Evolutionary conservation across 768 basidiomycete genomes (phyloP).

Genomic region (Leccinellum rugosiceps): DNA sequence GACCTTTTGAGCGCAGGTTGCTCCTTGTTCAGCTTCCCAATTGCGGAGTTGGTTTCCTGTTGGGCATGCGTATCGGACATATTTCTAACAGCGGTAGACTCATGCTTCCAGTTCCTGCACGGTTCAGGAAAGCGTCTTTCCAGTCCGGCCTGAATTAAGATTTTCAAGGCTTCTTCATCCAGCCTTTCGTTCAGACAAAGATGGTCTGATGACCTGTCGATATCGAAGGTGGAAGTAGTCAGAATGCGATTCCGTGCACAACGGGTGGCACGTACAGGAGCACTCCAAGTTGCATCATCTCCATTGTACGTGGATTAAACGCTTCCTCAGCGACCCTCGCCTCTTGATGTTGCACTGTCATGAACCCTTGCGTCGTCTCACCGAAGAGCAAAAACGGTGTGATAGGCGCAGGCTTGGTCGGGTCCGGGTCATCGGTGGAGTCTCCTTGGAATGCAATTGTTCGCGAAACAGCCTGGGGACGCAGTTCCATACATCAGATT

Average conservation of each 20-base stretch:
- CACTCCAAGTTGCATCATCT: conserved; percentile 10
- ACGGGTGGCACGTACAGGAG: conserved; percentile 18
- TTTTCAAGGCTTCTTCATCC: conserved; percentile 22
- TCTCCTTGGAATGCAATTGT: conserved; percentile 10
- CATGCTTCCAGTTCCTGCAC: conserved; percentile 25
- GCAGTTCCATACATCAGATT: background rate
- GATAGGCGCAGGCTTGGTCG: conserved; percentile 5
- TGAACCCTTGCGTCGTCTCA: conserved; percentile 40
- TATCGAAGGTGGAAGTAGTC: background rate
- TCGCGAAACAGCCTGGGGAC: conserved; percentile 9
- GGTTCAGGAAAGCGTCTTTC: conserved; percentile 20
- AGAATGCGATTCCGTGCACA: background rate
- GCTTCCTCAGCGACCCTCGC: background rate
- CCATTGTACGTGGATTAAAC: background rate
- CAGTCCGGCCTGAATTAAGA: conserved; percentile 31
- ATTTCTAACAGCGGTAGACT: background rate
- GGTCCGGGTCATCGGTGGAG: conserved; percentile 1
- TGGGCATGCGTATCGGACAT: background rate
- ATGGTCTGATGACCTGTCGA: conserved; percentile 19
- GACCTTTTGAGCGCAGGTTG: conserved; percentile 9
- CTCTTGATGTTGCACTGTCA: conserved; percentile 31
- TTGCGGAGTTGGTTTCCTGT: background rate
- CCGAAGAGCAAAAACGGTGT: conserved; percentile 35
- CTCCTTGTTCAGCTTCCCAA: conserved; percentile 3
- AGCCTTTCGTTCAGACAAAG: conserved; percentile 25